phyloP scores from a whole-genome alignment of 306 rosid genomes.

The Glycine tomentella region DNA sequence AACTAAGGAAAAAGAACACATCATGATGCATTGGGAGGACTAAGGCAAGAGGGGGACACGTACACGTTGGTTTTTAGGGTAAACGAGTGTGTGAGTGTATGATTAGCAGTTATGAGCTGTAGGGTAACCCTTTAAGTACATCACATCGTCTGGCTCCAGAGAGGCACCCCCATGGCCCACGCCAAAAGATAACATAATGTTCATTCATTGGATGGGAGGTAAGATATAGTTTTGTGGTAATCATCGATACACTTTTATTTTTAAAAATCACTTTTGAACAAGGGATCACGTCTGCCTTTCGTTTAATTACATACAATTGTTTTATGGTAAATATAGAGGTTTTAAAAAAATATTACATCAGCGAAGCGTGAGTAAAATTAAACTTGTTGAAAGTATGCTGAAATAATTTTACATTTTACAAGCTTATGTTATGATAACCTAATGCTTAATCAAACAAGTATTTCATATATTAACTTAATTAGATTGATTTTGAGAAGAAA shows the following conservation, averaged over 20 bases:
- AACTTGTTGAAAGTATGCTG: not conserved
- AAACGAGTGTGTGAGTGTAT: not conserved
- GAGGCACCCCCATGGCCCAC: not conserved
- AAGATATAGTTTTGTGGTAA: conserved; percentile 8
- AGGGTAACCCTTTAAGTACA: conserved; percentile 8
- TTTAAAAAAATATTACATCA: too few species aligned
- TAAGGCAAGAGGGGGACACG: conserved; percentile 9
- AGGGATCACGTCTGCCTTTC: not conserved
- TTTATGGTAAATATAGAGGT: too few species aligned
- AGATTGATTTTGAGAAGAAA: not conserved
- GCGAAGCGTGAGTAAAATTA: too few species aligned
- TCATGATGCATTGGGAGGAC: not conserved
- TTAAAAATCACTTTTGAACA: not conserved
- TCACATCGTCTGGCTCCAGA: not conserved
- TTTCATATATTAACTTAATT: not conserved
- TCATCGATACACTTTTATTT: not conserved
- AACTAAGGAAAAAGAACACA: not conserved
- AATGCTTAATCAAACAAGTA: not conserved
- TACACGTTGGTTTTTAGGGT: not conserved
- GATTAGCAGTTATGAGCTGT: not conserved
- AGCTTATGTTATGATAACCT: not conserved
- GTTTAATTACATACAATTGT: too few species aligned
- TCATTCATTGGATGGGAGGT: not conserved
- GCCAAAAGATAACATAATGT: not conserved
- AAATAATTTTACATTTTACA: not conserved